These are phyloP conservation scores for Allium fistulosum DNA, from an alignment of 106 monocot genomes.

Conservation along the genomic window DNA sequence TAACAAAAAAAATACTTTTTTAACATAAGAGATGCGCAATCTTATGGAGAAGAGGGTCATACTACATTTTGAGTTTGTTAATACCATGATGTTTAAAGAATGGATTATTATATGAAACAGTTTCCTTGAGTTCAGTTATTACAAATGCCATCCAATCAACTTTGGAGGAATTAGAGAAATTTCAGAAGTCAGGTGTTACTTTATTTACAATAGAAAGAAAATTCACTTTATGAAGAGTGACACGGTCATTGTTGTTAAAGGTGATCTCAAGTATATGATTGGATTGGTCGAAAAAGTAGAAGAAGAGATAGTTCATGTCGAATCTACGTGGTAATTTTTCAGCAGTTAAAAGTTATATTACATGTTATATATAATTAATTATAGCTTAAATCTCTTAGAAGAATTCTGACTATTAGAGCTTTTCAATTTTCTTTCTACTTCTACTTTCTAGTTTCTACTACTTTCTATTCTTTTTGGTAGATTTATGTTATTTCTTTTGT, in stretches of 20 bases:
- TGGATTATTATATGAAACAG: conserved; percentile 85
- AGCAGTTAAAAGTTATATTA: too few species aligned
- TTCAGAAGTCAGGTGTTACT: conserved; percentile 77
- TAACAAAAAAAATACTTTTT: too few species aligned
- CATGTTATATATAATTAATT: too few species aligned
- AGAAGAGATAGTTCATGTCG: conserved; percentile 86
- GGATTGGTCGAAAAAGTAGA: conserved; percentile 99
- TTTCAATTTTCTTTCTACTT: too few species aligned
- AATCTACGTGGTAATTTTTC: conserved; percentile 55
- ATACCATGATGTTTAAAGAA: conserved; percentile 88
- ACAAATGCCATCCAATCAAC: conserved; percentile 75
- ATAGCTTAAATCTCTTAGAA: too few species aligned
- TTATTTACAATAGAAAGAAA: conserved; percentile 97
- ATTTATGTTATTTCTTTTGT: too few species aligned
- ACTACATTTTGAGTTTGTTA: conserved; percentile 74
- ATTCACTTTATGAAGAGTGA: conserved; percentile 98
- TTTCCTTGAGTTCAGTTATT: conserved; percentile 74
- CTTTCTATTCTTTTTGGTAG: too few species aligned
- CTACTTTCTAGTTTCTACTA: too few species aligned
- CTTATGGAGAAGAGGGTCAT: conserved; percentile 77
- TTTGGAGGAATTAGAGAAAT: conserved; percentile 97
- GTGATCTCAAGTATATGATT: conserved; percentile 87
- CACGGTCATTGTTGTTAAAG: conserved; percentile 80
- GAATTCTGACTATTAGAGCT: too few species aligned
- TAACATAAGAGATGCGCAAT: conserved; percentile 84